Evolutionary conservation across 1,284 basidiomycete genomes (phyloP).

Genomic region (Irpex rosettiformis): DNA sequence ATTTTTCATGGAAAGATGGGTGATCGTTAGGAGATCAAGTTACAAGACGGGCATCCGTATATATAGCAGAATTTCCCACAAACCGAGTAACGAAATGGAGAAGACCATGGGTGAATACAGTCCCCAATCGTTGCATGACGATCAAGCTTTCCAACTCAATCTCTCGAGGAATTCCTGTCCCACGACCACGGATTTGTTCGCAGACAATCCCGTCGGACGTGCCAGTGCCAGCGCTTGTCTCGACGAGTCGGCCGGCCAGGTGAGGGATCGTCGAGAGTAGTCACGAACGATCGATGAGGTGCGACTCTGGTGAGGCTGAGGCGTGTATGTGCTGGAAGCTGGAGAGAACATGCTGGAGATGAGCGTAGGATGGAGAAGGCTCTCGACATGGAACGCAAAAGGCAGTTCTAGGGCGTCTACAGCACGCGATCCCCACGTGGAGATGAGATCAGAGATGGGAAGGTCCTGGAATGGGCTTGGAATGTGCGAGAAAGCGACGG

Average conservation of each 20-base stretch:
- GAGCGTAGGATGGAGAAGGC: constrained; percentile 4
- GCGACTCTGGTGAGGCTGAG: background rate
- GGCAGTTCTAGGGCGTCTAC: constrained; percentile 4
- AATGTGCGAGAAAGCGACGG: constrained; percentile 18
- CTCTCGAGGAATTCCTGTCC: background rate
- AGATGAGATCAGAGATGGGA: constrained; percentile 7
- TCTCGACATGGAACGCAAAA: constrained; percentile 1
- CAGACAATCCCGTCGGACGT: background rate
- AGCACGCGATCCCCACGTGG: constrained; percentile 5
- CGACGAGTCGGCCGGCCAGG: background rate
- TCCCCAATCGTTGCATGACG: background rate
- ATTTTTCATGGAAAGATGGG: too few relatives aligned
- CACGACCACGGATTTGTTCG: background rate
- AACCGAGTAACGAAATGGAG: background rate
- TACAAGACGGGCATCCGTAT: background rate
- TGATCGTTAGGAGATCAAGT: too few relatives aligned
- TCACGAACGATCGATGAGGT: background rate
- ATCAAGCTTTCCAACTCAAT: background rate
- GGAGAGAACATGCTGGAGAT: background rate
- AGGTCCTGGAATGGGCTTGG: constrained; percentile 16
- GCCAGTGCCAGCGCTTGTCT: background rate
- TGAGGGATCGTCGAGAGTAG: background rate
- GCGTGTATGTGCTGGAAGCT: constrained; percentile 2
- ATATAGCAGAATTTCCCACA: background rate
- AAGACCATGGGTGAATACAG: background rate